Percentiles rank a stretch among this genome's conserved stretches.
These are phyloP conservation scores for Wallacemonas sp. DNA, from an alignment of 208 protist genomes.

Conservation along the genomic window DNA sequence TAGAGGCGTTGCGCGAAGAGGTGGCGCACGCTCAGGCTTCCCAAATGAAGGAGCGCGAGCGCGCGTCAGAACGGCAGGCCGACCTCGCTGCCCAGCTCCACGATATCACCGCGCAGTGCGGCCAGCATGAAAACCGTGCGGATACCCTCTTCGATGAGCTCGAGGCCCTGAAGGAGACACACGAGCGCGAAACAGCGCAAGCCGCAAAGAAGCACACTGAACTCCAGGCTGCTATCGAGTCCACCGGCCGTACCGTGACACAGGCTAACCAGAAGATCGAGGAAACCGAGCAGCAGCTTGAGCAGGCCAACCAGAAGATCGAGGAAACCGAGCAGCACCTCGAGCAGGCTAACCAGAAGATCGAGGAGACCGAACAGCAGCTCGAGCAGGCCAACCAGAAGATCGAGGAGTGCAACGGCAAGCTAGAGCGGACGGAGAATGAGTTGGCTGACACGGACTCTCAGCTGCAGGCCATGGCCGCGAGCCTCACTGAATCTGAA, in stretches of 20 bases:
- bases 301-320: constrained; percentile 30
- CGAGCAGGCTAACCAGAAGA: constrained; percentile 23
- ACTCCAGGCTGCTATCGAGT: background rate
- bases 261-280: constrained; percentile 18
- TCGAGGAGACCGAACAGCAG: constrained; percentile 28
- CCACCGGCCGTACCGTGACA: background rate
- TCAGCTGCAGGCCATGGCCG: constrained; percentile 24
- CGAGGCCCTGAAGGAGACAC: background rate
- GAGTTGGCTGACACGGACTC: constrained; percentile 18
- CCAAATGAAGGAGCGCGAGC: constrained; percentile 19
- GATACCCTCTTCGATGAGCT: constrained; percentile 22
- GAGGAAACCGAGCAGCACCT: constrained; percentile 25
- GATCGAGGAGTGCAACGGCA: constrained; percentile 24
- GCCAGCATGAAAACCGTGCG: constrained; percentile 22
- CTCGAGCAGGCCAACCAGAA: constrained; percentile 23
- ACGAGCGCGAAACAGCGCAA: background rate
- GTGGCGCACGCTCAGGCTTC: constrained; percentile 14
- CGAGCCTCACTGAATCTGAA: constrained; percentile 11
- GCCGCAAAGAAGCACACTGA: background rate
- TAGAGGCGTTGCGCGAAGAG: constrained; percentile 13
- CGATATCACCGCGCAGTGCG: constrained; percentile 10
- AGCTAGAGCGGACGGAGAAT: constrained; percentile 17
- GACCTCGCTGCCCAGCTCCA: constrained; percentile 22
- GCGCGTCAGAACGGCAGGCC: constrained; percentile 5
- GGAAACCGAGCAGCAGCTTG: constrained; percentile 31